Base-by-base conservation (phyloP, 2,329 filamentous ascomycete species). In the Thielaviopsis populi region DNA sequence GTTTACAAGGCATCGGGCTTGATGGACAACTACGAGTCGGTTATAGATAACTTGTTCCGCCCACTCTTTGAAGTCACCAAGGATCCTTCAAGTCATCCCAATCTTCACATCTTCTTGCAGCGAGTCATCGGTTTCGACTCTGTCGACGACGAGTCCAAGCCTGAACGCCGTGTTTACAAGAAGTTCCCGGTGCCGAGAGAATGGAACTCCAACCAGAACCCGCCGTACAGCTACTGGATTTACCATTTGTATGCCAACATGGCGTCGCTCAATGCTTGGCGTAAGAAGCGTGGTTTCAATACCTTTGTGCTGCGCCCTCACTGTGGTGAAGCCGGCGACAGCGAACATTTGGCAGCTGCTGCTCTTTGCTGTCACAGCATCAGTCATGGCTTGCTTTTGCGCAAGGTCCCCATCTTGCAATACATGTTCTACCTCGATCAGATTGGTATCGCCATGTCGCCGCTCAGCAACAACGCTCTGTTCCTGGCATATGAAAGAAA, bases 391-490 rank as follows among this genome's bases (percentile, higher is more conserved):
- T 82, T 99, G 63, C 77, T 96, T 63, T 81, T 99, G 46, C 87
- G 94, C 67, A 99, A 99, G 73, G 91, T 97, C 2, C 94, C 94
- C 1, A 76, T 99, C 66, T 76, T 99, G 63, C 94, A 99, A 74
- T 99, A 99, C 74, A 84, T 97, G 61, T 99, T 96, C 76, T 99
- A 99, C 70, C 83, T 99, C 22, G 91, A 99, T 71, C 92, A 97
- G 72, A 96, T 99, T 67, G 94, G 94, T 65, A 94, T 99, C 67
- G 94, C 94, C 67, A 99, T 99, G 94, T 97, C 92, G n/a, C 94
- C 94, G 1, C 80, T 99, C 56, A 96, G 91, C 74, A 99, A 99
- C 77, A 99, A 99, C 70, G 94, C 94, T 0, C 77, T 99, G 40
- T 99, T 99, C 76, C 77, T 99, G 62, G 91, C 92, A 0, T 97